Evolutionary conservation across 805 yeast species (phyloP).

Genomic region (Saturnispora bothae): DNA sequence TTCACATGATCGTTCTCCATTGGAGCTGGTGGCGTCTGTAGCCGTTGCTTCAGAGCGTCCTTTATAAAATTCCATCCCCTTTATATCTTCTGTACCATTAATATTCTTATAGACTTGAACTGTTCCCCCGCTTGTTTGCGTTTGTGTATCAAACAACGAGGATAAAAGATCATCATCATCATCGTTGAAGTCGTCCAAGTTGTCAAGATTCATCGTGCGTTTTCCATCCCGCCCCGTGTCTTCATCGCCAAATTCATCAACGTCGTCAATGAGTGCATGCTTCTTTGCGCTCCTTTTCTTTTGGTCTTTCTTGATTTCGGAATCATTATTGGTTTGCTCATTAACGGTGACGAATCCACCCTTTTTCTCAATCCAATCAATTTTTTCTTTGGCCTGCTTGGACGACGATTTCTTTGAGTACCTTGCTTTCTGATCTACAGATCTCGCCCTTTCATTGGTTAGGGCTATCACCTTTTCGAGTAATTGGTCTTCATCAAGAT

Average conservation of each 20-base stretch:
- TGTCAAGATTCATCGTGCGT: too few species aligned
- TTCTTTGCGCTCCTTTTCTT: too few species aligned
- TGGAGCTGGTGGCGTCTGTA: neutral
- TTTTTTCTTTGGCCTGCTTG: conserved; percentile 10
- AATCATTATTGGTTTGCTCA: too few species aligned
- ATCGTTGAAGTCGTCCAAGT: conserved; percentile 9
- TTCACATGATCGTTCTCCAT: neutral
- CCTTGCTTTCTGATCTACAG: too few species aligned
- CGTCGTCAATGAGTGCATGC: too few species aligned
- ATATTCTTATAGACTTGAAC: neutral
- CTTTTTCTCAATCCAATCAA: conserved; percentile 4
- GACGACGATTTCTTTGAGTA: too few species aligned
- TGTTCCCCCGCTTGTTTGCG: too few species aligned
- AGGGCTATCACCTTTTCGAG: neutral
- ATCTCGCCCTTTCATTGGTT: neutral
- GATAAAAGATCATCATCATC: conserved; percentile 6
- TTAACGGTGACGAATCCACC: conserved; percentile 53
- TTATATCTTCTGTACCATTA: neutral
- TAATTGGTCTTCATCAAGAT: neutral
- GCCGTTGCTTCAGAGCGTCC: too few species aligned
- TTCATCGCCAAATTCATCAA: too few species aligned
- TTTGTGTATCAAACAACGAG: neutral
- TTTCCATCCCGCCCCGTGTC: too few species aligned
- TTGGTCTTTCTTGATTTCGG: too few species aligned
- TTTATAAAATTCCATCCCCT: too few species aligned